Evolutionary conservation across 1,284 basidiomycete species (phyloP).

Genomic region (Omphalotus olearius): DNA sequence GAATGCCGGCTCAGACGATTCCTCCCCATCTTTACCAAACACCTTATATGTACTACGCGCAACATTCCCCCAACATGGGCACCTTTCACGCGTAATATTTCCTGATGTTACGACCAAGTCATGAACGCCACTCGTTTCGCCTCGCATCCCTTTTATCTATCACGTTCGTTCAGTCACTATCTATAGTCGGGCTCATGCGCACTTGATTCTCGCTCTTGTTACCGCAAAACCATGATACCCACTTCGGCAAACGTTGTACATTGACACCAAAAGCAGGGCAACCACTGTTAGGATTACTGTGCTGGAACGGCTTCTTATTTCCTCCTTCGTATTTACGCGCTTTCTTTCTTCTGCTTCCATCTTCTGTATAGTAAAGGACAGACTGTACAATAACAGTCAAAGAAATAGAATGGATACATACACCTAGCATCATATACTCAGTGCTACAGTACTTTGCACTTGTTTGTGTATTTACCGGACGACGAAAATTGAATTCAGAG

Average conservation of each 20-base stretch:
- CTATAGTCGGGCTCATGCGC: conserved; percentile 14
- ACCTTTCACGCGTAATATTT: conserved; percentile 60
- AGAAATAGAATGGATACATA: conserved; percentile 15
- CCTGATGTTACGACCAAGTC: conserved; percentile 25
- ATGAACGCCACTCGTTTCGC: conserved; percentile 35
- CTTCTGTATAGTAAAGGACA: conserved; percentile 38
- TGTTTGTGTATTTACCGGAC: conserved; percentile 10
- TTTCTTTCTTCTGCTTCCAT: conserved; percentile 15
- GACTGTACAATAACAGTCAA: conserved; percentile 26
- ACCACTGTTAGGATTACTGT: conserved; percentile 19
- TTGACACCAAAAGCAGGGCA: conserved; percentile 25
- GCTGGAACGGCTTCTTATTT: conserved; percentile 25
- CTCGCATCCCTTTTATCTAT: conserved; percentile 19
- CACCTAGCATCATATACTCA: conserved; percentile 6
- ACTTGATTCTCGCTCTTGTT: conserved; percentile 28
- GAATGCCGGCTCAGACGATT: conserved; percentile 54
- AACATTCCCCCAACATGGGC: conserved; percentile 70
- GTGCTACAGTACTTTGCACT: conserved; percentile 9
- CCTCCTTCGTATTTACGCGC: conserved; percentile 17
- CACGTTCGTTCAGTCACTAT: conserved; percentile 17
- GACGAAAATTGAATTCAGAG: conserved; percentile 3
- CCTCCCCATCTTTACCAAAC: conserved; percentile 69
- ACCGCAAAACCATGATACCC: conserved; percentile 26
- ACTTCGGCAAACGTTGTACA: conserved; percentile 26
- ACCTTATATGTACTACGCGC: conserved; percentile 68